A percentile compares a stretch with the other conserved stretches of the same genome.
These are phyloP conservation scores for Lumnitzera racemosa DNA, from an alignment of 345 rosid genomes.

Conservation along the genomic window DNA sequence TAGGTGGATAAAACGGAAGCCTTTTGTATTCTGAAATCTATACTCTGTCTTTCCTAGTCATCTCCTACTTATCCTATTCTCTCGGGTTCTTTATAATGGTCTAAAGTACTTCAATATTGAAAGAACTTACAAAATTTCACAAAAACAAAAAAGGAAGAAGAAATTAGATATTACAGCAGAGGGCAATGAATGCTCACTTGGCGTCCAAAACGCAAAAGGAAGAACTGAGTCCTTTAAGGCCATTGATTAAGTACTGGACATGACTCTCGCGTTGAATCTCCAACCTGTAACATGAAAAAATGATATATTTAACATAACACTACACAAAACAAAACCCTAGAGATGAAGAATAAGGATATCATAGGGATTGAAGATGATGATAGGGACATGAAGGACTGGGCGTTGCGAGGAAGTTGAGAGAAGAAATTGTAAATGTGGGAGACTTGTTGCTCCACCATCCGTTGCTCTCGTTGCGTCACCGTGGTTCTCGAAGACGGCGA, in stretches of 20 bases:
- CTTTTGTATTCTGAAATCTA: no score
- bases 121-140: background rate
- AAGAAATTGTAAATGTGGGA: conserved; percentile 47
- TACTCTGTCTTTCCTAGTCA: no score
- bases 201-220: conserved; percentile 69
- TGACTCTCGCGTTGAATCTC: conserved; percentile 81
- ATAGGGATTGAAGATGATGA: background rate
- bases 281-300: conserved; percentile 32
- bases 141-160: background rate
- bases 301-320: background rate
- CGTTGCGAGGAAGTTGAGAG: conserved; percentile 32
- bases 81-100: no score
- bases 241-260: conserved; percentile 56
- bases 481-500: conserved; percentile 15
- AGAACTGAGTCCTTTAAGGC: conserved; percentile 52
- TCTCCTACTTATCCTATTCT: no score
- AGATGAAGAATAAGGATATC: background rate
- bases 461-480: conserved; percentile 60
- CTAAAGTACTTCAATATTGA: no score
- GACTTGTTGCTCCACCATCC: conserved; percentile 50
- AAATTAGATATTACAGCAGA: background rate
- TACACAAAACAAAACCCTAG: conserved; percentile 2
- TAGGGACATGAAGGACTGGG: conserved; percentile 45
- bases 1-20: no score
- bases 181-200: conserved; percentile 34